Base-by-base conservation (phyloP, 495 filamentous ascomycete genomes). In the Tetracladium setigerum region DNA sequence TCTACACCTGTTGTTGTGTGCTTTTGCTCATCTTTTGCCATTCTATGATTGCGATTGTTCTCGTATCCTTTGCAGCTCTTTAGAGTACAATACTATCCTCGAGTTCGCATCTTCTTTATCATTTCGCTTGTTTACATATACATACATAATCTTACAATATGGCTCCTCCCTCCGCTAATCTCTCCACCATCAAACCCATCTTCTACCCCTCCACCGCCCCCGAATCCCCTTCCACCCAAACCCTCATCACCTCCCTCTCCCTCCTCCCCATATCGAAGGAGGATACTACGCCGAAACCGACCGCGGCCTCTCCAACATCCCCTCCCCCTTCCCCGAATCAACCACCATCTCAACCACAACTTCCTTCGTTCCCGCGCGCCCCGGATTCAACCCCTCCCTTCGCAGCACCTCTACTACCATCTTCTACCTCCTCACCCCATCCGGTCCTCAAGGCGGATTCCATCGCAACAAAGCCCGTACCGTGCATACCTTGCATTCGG, bases 201-300 rank as follows among this genome's bases (percentile, higher is more conserved):
- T 66, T 61, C 19, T 55, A 32, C n/a, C 31, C 59, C 41, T 56
- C 58, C 30, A 34, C 55, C 18, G 40, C 47, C n/a, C 43, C 58
- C 30, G 70, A 78, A 50, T 38, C 67, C 9, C 53, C 65, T 8
- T 7, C 43, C 9, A 59, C 69, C 32, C 49, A 65, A 41, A 38
- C 58, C 33, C 53, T 76, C 11, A 74, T 83, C 58, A 30, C 45
- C 12, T 52, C 56, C 18, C 67, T 83, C 17, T 14, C 59, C 18
- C 63, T 81, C 5, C 50, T 58, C 22, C 62, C 10, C 81, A 85
- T 60, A 64, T 75, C 45, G 79, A 82, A 66, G 81, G 81, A 27
- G 83, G 81, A 37, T 87, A 77, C 62, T 85, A 76, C 56, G 60
- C 55, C 40, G 78, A 82, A 59, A 84, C 77, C 5, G 76, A 87